Base-by-base conservation (phyloP, 805 yeast genomes). In the Komagataella pastoris region DNA sequence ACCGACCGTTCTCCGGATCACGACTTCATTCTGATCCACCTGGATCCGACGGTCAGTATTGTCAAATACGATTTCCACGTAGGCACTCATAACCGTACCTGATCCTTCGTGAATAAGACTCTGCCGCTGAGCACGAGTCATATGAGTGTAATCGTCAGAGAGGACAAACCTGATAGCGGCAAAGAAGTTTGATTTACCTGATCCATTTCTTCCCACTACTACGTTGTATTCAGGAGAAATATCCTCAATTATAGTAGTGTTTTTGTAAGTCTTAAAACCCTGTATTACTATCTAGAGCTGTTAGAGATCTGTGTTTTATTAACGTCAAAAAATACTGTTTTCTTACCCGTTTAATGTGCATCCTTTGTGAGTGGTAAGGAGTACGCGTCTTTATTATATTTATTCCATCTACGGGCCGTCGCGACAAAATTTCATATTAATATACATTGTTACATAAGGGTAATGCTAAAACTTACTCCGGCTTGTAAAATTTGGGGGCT, bases 171-270 rank as follows among this genome's bases (percentile, higher is more conserved):
- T 73, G 52, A 91, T 85, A 8, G 99, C 98, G 14, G 96, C 89
- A 65, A 91, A 93, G 67, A 91, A 85, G 65, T 93, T 91, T 46
- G 96, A 87, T 64, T 93, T 91, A 7, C 99, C 99, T 7, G 96
- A 86, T n/a, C 97, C 97, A 66, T 90, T 90, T 50, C 96, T 71
- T 2, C 97, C 97, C 36, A 90, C 88, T 14, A 85, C 81, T 18
- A 91, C 95, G 67, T 91, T 91, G 61, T 83, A 85, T 51, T 80
- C 79, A 0, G 95, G 91, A 1, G 95, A 84, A 36, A 93, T 71
- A 14, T 79, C 72, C 46, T 85, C 93, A 10, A 90, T 78, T 3
- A 80, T 75, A 0, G 96, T 86, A 46, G 88, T 81, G 59, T 86
- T 84, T 66, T 85, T 85, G 64, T 89, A 91, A 55, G 98, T 89